Evolutionary conservation across 495 filamentous ascomycete species (phyloP).

Genomic region (Hyaloscypha variabilis): DNA sequence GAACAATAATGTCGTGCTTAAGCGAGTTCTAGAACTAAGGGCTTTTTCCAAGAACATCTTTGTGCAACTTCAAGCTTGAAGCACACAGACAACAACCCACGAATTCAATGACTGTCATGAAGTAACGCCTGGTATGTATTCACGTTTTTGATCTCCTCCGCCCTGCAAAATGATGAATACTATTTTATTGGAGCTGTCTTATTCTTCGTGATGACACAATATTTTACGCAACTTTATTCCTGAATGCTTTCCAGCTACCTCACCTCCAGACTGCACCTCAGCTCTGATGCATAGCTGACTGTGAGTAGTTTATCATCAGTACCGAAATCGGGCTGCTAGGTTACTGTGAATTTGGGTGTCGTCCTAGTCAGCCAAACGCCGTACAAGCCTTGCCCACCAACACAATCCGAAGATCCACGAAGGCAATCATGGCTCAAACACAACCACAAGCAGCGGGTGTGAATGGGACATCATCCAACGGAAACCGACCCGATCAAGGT

Average conservation of each 20-base stretch:
- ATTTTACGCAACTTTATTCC: slow-evolving; percentile 55
- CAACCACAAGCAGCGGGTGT: slow-evolving; percentile 20
- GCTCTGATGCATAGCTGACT: neutral
- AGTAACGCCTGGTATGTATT: slow-evolving; percentile 15
- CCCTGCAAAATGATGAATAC: slow-evolving; percentile 46
- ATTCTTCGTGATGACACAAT: slow-evolving; percentile 61
- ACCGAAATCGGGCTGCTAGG: neutral
- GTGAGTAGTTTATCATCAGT: neutral
- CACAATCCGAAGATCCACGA: neutral
- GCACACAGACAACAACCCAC: neutral
- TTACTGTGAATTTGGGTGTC: neutral
- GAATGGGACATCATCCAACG: slow-evolving; percentile 40
- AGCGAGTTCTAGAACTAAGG: neutral
- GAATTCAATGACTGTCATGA: neutral
- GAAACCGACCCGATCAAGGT: slow-evolving; percentile 40
- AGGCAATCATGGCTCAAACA: slow-evolving; percentile 27
- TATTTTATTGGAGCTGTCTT: slow-evolving; percentile 98
- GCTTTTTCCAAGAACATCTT: neutral
- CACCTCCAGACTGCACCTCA: neutral
- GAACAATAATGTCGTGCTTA: neutral
- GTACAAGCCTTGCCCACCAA: neutral
- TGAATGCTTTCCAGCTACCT: slow-evolving; percentile 34
- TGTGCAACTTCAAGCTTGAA: neutral
- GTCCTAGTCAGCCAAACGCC: neutral
- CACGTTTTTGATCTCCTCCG: neutral